Conservation (phyloP, 306 rosid genomes). For the Prunus persica region Prunus_persica_NCBIv2 NC_034009.1:39290501-39291000, state of each 20-base stretch:
- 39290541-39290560: background rate
- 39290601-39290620: background rate
- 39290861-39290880: too few species aligned
- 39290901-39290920: background rate
- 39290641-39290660: slow-evolving; percentile 42
- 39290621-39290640: background rate
- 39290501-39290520: slow-evolving; percentile 45
- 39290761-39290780: slow-evolving; percentile 51
- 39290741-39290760: slow-evolving; percentile 73
- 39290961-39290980: slow-evolving; percentile 45
- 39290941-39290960: background rate
- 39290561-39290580: background rate
- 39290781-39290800: slow-evolving; percentile 39
- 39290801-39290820: background rate
- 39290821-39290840: too few species aligned
- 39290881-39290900: too few species aligned
- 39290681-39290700: slow-evolving; percentile 35
- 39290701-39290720: slow-evolving; percentile 76
- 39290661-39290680: slow-evolving; percentile 33
- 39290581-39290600: background rate
- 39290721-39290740: slow-evolving; percentile 83
- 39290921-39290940: background rate
- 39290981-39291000: slow-evolving; percentile 23
- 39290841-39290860: too few species aligned
- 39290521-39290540: slow-evolving; percentile 34